A percentile compares a stretch with the other conserved stretches of the same genome.
Conservation (phyloP, 2,329 filamentous ascomycete genomes). For the Spiromastix sp. region DNA sequence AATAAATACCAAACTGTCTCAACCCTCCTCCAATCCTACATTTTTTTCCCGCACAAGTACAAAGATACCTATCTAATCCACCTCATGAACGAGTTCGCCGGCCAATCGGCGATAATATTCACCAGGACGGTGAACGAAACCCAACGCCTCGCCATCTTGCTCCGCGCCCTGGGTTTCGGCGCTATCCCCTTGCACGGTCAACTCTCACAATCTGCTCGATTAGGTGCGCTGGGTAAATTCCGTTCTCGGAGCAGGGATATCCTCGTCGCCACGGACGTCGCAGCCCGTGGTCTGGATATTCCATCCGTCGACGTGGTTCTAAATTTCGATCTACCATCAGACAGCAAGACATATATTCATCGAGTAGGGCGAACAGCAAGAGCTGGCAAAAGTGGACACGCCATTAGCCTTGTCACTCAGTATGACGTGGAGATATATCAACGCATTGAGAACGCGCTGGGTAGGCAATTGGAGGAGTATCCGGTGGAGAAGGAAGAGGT, state of each 20-base stretch:
- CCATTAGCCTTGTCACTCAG: conserved; percentile 72
- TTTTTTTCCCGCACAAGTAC: conserved; percentile 75
- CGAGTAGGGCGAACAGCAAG: conserved; percentile 78
- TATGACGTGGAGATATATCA: conserved; percentile 75
- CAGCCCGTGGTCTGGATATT: conserved; percentile 82
- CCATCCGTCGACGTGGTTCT: conserved; percentile 75
- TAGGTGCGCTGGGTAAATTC: conserved; percentile 88
- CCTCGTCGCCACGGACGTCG: conserved; percentile 83
- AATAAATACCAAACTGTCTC: conserved; percentile 87
- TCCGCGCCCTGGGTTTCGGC: conserved; percentile 74
- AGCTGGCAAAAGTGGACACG: conserved; percentile 73
- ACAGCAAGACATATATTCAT: conserved; percentile 86
- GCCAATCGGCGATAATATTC: conserved; percentile 84
- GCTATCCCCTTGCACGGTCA: conserved; percentile 91
- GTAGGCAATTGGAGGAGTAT: conserved; percentile 63
- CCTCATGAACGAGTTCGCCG: conserved; percentile 73
- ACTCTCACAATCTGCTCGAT: conserved; percentile 73
- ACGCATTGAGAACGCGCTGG: conserved; percentile 72
- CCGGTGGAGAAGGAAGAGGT: conserved; percentile 68
- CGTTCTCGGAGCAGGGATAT: conserved; percentile 69
- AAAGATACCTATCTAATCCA: conserved; percentile 88
- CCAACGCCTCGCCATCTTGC: conserved; percentile 71
- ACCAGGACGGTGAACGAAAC: conserved; percentile 86
- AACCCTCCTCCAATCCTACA: conserved; percentile 73
- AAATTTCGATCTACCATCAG: conserved; percentile 73